A percentile compares a stretch with the other conserved stretches of the same genome.
These are phyloP conservation scores for Polysphondylium violaceum DNA, from an alignment of 78 protist genomes.

Conservation along the genomic window DNA sequence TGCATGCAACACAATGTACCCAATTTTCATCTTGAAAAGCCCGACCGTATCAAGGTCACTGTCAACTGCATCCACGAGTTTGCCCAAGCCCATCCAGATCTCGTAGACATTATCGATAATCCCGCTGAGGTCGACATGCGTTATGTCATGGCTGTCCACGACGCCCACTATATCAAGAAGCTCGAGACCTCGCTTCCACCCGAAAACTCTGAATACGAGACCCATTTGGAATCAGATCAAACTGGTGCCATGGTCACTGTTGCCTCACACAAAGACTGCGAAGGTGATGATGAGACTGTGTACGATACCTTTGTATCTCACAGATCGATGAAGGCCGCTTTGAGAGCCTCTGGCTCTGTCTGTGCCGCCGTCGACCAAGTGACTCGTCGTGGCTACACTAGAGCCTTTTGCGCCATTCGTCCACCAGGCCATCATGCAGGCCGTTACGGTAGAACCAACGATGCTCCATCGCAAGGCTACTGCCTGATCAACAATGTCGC, in stretches of 20 bases:
- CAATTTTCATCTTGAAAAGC: conserved; percentile 76
- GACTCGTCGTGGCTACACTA: conserved; percentile 15
- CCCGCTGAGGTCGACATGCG: conserved; percentile 63
- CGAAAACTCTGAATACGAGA: conserved; percentile 41
- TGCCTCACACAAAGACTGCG: conserved; percentile 31
- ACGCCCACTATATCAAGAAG: conserved; percentile 64
- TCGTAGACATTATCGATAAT: conserved; percentile 38
- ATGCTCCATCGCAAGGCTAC: conserved; percentile 86
- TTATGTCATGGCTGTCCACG: conserved; percentile 79
- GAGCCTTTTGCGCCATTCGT: conserved; percentile 85
- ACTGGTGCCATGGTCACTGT: conserved; percentile 49
- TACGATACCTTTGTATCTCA: conserved; percentile 82
- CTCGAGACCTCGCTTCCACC: conserved; percentile 63
- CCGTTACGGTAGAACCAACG: conserved; percentile 56
- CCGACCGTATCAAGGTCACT: conserved; percentile 71
- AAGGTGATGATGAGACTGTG: conserved; percentile 55
- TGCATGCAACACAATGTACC: conserved; percentile 80
- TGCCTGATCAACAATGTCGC: conserved; percentile 90
- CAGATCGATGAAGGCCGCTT: conserved; percentile 78
- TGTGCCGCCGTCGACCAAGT: conserved; percentile 83
- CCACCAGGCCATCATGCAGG: conserved; percentile 94
- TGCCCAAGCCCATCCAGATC: neutral
- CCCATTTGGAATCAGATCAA: conserved; percentile 66
- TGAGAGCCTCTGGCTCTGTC: conserved; percentile 84
- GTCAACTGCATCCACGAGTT: conserved; percentile 42